Conservation (phyloP, 495 filamentous ascomycete species). For the Hypoxylon fragiforme region DNA sequence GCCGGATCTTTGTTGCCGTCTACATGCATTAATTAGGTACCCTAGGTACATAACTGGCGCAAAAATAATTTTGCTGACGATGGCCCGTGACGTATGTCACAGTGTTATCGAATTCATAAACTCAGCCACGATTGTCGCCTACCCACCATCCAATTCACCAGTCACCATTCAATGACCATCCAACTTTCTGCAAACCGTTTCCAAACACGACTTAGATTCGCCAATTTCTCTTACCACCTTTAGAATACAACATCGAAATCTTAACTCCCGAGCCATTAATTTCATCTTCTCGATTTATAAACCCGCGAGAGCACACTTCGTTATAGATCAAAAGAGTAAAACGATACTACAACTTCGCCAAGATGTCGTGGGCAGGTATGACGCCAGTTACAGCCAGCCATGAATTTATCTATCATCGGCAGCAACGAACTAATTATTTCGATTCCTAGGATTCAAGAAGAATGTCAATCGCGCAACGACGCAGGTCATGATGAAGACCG, state of each 20-base stretch:
- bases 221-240: conserved; percentile 17
- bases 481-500: conserved; percentile 99
- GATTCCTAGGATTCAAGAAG: conserved; percentile 85
- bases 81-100: conserved; percentile 19
- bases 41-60: too few relatives aligned
- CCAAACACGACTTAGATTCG: conserved; percentile 15
- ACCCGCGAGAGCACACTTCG: too few relatives aligned
- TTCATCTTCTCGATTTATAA: too few relatives aligned
- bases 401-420: background rate
- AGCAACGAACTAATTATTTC: background rate
- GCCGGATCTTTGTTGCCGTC: too few relatives aligned
- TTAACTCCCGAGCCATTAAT: too few relatives aligned
- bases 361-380: conserved; percentile 66
- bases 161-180: background rate
- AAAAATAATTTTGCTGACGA: too few relatives aligned
- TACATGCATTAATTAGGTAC: too few relatives aligned
- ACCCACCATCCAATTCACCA: background rate
- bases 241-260: background rate
- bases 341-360: conserved; percentile 43
- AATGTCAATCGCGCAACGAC: conserved; percentile 98
- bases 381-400: background rate
- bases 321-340: too few relatives aligned
- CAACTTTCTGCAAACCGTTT: conserved; percentile 2
- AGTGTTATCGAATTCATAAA: background rate
- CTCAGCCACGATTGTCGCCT: conserved; percentile 28